Base-by-base conservation (phyloP, 148 eudicot species). In the Euryodendron excelsum region DNA sequence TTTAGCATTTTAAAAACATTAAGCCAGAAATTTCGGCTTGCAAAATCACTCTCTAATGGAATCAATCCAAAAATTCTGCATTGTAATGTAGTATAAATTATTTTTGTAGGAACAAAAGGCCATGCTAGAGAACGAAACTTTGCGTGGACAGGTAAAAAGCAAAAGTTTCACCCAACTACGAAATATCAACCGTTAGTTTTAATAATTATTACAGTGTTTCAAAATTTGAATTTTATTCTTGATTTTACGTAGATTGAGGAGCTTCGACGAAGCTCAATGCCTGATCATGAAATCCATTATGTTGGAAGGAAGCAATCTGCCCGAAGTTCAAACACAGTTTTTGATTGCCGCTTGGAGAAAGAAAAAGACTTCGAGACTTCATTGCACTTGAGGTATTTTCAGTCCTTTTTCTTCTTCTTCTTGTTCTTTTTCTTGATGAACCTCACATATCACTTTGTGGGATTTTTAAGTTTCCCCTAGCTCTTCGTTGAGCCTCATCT, bases 371-470 rank as follows among this genome's bases (percentile, higher is more conserved):
- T 88, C 0, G 89, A 78, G 34, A 77, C 80, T 69, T 88, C 88
- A 17, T 79, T 91, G 67, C 82, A 85, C 48, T 77, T 91, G 70
- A 91, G 91, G 96, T 91, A 85, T 14, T 61, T 34, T 28, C 10
- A 61, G 20, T 23, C 67, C 13, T 5, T 27, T 52, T 10, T n/a
- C 0, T 48, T 44, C 25, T 47, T 28, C 3, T 31, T 72, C n/a
- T 44, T 27, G 23, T 0, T 15, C 4, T 53, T 52, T n/a, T 45
- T 62, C 13, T 45, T 72, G 45, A 41, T 48, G 15, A 10, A 1
- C 53, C 11, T 48, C 53, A 48, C 14, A 10, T n/a, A n/a, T n/a
- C 45, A 41, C 5, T 41, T 4, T 41, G 45, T 41, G 45, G 45
- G 8, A 41, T 41, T 41, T 61, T 37, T n/a, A 10, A 52, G 10